Evolutionary conservation across 2,329 filamentous ascomycete species (phyloP), one percentile per base, ranked within the genome.

Genomic region (Escovopsis sp.): DNA sequence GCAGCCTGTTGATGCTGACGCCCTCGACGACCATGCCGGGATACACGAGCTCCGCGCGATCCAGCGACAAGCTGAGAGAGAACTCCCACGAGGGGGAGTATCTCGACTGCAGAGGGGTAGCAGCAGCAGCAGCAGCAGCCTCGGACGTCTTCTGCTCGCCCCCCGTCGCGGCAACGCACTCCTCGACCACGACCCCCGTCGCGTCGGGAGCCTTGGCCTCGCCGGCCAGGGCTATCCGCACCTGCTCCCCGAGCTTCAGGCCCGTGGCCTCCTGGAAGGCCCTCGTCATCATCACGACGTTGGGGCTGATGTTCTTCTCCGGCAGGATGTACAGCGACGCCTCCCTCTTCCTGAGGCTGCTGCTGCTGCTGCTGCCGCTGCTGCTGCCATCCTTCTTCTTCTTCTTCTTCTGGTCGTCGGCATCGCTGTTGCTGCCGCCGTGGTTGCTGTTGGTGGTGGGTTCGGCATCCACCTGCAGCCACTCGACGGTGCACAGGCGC

Each of bases 201-300:
- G 76, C 72, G 16, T 70, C 66, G 1, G 65, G 61, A 10, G 79
- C 55, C 2, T 58, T 28, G 2, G 36, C 45, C 9, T 68, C 64
- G 2, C 66, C 61, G n/a, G n/a, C 21, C 17, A 87, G 68, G 7
- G 67, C 65, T 33, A 92, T 62, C 25, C 56, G 57, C 25, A 70
- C 60, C 34, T 74, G 69, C 33, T 86, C 80, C 13, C 75, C 76
- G 4, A 90, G 62, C 41, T 79, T 78, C 45, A 93, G 70, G 1
- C 72, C 73, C 44, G 80, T 80, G 6, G 73, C 69, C 26, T 81
- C 77, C 42, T 82, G 78, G 36, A 92, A 72, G 5, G 73, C 65
- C 42, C 82, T 77, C 16, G 82, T 77, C 61, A 83, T 72, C 63
- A 87, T 68, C 34, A 81, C 63, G 38, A 84, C 66, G 42, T 77